A percentile compares a stretch with the other conserved stretches of the same genome.
These are phyloP conservation scores for Penicillium polonicum DNA, from an alignment of 2,329 filamentous ascomycete species.

Conservation along the genomic window DNA sequence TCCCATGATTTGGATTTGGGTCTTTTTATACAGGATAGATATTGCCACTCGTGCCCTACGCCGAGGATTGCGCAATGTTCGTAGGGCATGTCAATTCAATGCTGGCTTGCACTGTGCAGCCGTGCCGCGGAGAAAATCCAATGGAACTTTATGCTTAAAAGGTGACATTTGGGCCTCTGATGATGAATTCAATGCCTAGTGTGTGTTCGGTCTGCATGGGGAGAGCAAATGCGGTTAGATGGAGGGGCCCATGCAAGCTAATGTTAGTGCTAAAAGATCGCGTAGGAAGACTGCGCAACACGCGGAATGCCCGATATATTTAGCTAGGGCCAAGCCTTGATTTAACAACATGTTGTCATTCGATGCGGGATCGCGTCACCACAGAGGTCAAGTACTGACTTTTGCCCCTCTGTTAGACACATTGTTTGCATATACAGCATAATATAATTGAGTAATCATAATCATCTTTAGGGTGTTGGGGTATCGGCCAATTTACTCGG, in stretches of 20 bases:
- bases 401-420: neutral
- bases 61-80: conserved; percentile 3
- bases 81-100: neutral
- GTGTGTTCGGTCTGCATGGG: neutral
- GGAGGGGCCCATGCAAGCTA: neutral
- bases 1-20: neutral
- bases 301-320: neutral
- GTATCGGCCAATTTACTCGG: neutral
- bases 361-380: conserved; percentile 1
- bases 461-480: neutral
- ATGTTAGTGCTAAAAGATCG: no score
- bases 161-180: neutral
- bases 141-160: neutral
- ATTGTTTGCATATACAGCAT: neutral
- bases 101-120: neutral
- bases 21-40: neutral
- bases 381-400: neutral
- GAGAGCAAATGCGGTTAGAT: neutral
- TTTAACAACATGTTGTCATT: neutral
- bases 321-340: neutral
- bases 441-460: no score
- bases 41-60: neutral
- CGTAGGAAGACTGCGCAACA: no score
- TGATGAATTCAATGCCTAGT: neutral
- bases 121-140: neutral